These are phyloP conservation scores for Serendipita sp. DNA, from an alignment of 768 basidiomycete genomes.

Conservation along the genomic window DNA sequence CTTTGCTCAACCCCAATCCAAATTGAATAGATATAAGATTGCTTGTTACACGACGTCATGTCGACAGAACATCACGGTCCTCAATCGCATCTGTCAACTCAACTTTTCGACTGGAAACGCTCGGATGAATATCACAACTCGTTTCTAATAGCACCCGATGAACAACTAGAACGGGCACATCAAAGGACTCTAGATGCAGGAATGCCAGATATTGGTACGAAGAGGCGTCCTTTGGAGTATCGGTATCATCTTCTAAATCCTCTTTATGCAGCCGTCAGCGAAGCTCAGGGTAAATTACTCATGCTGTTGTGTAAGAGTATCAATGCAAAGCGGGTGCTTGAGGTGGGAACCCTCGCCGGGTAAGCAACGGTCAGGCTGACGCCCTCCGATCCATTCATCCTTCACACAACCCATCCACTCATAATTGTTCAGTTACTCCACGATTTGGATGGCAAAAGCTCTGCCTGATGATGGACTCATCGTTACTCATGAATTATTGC, in stretches of 20 bases:
- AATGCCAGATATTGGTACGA: constrained; percentile 24
- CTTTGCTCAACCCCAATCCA: too few relatives aligned
- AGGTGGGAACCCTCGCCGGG: constrained; percentile 19
- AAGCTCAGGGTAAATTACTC: constrained; percentile 13
- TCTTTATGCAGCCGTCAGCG: background rate
- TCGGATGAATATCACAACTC: constrained; percentile 42
- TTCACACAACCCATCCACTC: background rate
- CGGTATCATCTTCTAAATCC: background rate
- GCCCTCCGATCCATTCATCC: too few relatives aligned
- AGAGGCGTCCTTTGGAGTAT: background rate
- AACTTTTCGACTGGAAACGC: constrained; percentile 30
- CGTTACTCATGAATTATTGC: constrained; percentile 20
- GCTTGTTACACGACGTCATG: too few relatives aligned
- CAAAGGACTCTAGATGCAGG: constrained; percentile 28
- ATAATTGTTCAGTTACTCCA: constrained; percentile 15
- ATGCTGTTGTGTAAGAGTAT: constrained; percentile 15
- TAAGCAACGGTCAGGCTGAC: constrained; percentile 8
- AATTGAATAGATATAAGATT: too few relatives aligned
- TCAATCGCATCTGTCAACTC: background rate
- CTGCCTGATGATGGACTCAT: constrained; percentile 20
- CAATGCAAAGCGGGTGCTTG: constrained; percentile 14
- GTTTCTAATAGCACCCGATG: constrained; percentile 32
- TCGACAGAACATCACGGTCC: too few relatives aligned
- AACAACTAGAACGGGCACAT: constrained; percentile 26
- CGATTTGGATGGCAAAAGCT: constrained; percentile 19